Evolutionary conservation across 2,329 filamentous ascomycete species (phyloP).

Genomic region (Arthroderma uncinatum): DNA sequence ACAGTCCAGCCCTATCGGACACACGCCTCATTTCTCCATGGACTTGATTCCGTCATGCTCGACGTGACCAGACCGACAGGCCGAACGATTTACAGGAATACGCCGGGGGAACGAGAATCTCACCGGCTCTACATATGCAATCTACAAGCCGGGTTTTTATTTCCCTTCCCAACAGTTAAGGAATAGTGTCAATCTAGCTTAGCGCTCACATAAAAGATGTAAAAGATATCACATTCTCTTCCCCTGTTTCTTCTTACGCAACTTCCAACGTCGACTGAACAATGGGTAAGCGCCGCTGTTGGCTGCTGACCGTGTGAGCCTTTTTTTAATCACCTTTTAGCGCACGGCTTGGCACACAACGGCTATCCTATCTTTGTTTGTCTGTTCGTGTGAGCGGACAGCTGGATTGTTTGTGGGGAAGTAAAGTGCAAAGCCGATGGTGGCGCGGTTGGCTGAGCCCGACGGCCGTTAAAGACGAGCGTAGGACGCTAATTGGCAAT

Average conservation of each 20-base stretch:
- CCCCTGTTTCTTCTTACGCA: not conserved
- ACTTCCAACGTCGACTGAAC: not conserved
- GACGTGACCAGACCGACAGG: not conserved
- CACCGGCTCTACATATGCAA: not conserved
- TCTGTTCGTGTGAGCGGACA: not conserved
- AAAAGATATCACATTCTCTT: conserved; percentile 1
- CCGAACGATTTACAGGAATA: not conserved
- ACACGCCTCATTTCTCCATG: not conserved
- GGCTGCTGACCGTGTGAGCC: not conserved
- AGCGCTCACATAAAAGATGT: not conserved
- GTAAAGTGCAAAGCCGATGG: not conserved
- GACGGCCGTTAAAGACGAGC: not conserved
- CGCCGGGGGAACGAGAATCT: too few species aligned
- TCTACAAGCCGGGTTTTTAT: not conserved
- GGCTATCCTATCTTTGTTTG: conserved; percentile 1
- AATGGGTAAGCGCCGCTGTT: not conserved
- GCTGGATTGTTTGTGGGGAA: not conserved
- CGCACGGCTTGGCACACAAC: conserved; percentile 2
- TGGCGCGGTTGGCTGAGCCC: conserved; percentile 1
- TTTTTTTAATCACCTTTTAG: not conserved
- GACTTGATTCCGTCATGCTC: too few species aligned
- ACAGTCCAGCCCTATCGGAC: not conserved
- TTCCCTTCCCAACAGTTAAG: too few species aligned
- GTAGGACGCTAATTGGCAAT: not conserved
- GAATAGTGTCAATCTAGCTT: not conserved